Conservation (phyloP, 495 filamentous ascomycete genomes). For the Aspergillus campestris region DNA sequence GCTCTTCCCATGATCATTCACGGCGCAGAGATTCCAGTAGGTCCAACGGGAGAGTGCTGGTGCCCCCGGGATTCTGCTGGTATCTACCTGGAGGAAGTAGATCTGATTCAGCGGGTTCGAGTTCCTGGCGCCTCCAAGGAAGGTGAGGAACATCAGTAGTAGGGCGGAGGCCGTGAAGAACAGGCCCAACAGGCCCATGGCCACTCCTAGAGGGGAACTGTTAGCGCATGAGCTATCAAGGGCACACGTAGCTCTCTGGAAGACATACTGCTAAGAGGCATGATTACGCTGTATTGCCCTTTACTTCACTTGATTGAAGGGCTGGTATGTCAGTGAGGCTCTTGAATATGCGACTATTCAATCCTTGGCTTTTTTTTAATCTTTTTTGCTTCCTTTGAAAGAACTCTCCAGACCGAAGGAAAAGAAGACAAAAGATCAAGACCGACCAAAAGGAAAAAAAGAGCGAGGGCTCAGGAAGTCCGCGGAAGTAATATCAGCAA, state of each 20-base stretch:
- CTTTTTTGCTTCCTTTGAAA: no score
- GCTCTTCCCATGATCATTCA: slow-evolving; percentile 43
- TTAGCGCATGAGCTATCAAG: background rate
- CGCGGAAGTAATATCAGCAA: background rate
- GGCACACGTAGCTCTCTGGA: background rate
- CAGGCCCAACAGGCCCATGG: slow-evolving; percentile 54
- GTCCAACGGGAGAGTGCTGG: slow-evolving; percentile 70
- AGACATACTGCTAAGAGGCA: slow-evolving; percentile 29
- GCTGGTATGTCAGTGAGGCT: no score
- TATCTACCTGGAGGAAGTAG: slow-evolving; percentile 76
- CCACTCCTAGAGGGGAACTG: slow-evolving; percentile 26
- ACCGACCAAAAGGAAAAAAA: background rate
- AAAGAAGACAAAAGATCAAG: background rate
- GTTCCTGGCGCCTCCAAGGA: slow-evolving; percentile 59
- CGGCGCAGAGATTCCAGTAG: slow-evolving; percentile 68
- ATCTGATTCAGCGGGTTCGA: slow-evolving; percentile 58
- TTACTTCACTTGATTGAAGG: background rate
- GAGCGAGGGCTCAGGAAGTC: background rate
- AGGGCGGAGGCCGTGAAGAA: slow-evolving; percentile 67
- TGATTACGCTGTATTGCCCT: slow-evolving; percentile 9
- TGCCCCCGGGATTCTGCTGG: slow-evolving; percentile 58
- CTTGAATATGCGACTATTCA: no score
- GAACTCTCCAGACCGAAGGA: no score
- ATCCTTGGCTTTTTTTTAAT: no score
- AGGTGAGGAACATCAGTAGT: slow-evolving; percentile 70